A percentile compares a stretch with the other conserved stretches of the same genome.
Evolutionary conservation across 768 basidiomycete genomes (phyloP).

Genomic region (Phylloporus scabripes): DNA sequence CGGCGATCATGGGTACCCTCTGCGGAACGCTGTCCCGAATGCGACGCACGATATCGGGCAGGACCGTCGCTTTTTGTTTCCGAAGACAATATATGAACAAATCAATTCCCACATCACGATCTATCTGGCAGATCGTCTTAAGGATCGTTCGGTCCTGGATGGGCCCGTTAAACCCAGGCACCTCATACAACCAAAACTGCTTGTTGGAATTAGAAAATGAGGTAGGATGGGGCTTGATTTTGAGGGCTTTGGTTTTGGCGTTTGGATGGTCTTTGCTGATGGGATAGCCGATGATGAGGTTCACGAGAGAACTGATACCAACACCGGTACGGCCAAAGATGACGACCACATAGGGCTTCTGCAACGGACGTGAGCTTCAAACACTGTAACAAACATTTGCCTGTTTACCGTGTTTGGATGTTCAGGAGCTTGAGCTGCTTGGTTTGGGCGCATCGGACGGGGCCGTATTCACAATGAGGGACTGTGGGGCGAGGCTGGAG

Average conservation of each 20-base stretch:
- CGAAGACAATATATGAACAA: slow-evolving; percentile 25
- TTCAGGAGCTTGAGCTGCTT: background rate
- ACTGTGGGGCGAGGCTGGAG: background rate
- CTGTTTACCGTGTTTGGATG: slow-evolving; percentile 2
- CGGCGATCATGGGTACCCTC: slow-evolving; percentile 19
- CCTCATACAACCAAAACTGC: slow-evolving; percentile 17
- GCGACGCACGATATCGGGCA: slow-evolving; percentile 7
- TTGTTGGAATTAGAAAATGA: background rate
- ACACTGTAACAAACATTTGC: background rate
- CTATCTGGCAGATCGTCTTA: slow-evolving; percentile 12
- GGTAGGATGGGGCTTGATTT: background rate
- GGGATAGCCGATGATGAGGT: slow-evolving; percentile 22
- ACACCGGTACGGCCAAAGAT: slow-evolving; percentile 27
- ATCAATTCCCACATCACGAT: slow-evolving; percentile 15
- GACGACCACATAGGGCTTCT: slow-evolving; percentile 20
- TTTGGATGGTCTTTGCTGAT: slow-evolving; percentile 13
- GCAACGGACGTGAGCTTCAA: background rate
- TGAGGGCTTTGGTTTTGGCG: background rate
- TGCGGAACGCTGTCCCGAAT: slow-evolving; percentile 1
- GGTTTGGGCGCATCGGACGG: background rate
- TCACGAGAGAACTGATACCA: slow-evolving; percentile 26
- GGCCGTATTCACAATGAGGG: slow-evolving; percentile 1
- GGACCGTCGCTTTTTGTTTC: slow-evolving; percentile 12
- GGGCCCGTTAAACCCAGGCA: slow-evolving; percentile 17
- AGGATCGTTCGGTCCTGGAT: slow-evolving; percentile 8